Evolutionary conservation across 768 basidiomycete species (phyloP).

Genomic region (Pulveroboletus sp.): DNA sequence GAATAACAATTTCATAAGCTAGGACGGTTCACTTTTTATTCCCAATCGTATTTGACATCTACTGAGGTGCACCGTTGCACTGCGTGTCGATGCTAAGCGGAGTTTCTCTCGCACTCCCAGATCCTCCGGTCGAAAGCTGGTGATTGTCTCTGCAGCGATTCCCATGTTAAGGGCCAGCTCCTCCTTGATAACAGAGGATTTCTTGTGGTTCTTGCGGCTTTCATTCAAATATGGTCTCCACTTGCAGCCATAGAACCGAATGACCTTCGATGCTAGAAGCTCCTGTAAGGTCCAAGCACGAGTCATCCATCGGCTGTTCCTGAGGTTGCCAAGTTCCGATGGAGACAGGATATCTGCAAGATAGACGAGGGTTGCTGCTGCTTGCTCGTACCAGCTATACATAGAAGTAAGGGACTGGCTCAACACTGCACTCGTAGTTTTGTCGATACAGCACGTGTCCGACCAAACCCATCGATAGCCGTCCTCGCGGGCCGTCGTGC

Average conservation of each 20-base stretch:
- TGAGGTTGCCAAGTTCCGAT: background rate
- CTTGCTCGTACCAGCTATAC: background rate
- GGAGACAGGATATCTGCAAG: too few relatives aligned
- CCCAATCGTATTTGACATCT: too few relatives aligned
- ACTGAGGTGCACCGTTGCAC: background rate
- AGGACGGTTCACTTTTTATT: too few relatives aligned
- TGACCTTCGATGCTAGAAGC: background rate
- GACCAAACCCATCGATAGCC: background rate
- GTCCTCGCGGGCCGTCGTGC: background rate
- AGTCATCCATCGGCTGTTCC: background rate
- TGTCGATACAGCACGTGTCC: background rate
- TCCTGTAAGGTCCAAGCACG: background rate
- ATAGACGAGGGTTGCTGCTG: background rate
- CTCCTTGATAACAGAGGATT: too few relatives aligned
- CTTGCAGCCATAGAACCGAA: background rate
- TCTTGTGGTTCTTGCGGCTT: background rate
- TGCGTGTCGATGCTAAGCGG: background rate
- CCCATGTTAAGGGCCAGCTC: too few relatives aligned
- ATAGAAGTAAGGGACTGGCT: background rate
- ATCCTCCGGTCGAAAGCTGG: background rate
- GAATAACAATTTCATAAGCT: too few relatives aligned
- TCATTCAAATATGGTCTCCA: background rate
- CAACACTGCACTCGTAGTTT: background rate
- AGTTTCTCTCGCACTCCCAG: background rate
- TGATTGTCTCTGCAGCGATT: background rate